Evolutionary conservation across 2,329 filamentous ascomycete genomes (phyloP).

Genomic region (Clonostachys byssicola): DNA sequence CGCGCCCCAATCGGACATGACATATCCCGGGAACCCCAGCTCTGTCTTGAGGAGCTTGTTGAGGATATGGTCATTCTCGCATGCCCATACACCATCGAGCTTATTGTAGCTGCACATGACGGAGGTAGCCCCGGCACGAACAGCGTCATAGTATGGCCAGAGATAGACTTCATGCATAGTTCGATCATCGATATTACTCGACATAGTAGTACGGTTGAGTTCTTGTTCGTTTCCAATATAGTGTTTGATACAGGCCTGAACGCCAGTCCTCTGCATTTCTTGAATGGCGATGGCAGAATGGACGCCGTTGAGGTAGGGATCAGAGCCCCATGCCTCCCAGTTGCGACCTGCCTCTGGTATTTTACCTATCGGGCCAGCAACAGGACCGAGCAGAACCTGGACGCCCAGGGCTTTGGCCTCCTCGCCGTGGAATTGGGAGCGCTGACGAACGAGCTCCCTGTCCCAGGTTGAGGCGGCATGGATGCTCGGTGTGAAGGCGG

Average conservation of each 20-base stretch:
- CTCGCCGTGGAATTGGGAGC: slow-evolving; percentile 64
- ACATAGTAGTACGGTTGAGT: slow-evolving; percentile 46
- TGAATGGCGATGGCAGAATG: slow-evolving; percentile 58
- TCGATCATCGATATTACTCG: slow-evolving; percentile 57
- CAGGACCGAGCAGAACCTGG: slow-evolving; percentile 71
- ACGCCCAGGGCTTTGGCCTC: slow-evolving; percentile 71
- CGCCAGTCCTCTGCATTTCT: slow-evolving; percentile 47
- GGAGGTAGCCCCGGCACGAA: slow-evolving; percentile 59
- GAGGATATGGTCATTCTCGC: slow-evolving; percentile 57
- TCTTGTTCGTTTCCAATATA: slow-evolving; percentile 70
- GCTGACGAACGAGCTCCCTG: slow-evolving; percentile 64
- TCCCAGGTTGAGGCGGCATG: slow-evolving; percentile 81
- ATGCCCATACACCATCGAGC: slow-evolving; percentile 64
- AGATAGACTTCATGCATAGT: slow-evolving; percentile 61
- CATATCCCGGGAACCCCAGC: slow-evolving; percentile 65
- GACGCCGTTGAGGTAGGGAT: slow-evolving; percentile 68
- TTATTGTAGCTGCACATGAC: slow-evolving; percentile 75
- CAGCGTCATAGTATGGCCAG: slow-evolving; percentile 66
- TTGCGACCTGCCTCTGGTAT: slow-evolving; percentile 71
- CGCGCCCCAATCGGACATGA: slow-evolving; percentile 66
- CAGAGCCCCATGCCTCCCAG: slow-evolving; percentile 79
- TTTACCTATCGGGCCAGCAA: slow-evolving; percentile 71
- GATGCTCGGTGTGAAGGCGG: slow-evolving; percentile 76
- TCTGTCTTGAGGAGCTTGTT: slow-evolving; percentile 66
- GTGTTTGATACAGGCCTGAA: slow-evolving; percentile 52